Conservation (phyloP, 495 filamentous ascomycete genomes). For the Barbatosphaeria neglecta region DNA sequence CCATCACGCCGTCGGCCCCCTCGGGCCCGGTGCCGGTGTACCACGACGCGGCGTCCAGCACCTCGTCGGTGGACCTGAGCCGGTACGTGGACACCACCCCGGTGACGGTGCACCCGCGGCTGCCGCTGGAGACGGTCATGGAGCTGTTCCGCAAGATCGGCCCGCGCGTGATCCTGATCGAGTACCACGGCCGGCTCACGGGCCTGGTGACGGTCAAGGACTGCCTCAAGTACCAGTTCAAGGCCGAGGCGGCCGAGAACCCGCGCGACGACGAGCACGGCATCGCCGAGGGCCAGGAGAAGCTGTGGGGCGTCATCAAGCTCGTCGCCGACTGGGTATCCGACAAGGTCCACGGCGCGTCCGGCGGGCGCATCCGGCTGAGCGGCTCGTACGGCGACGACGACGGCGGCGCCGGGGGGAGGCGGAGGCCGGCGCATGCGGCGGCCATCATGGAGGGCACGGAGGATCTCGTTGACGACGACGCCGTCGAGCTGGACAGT, state of each 20-base stretch:
- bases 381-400: conserved; percentile 20
- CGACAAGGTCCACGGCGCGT: conserved; percentile 33
- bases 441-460: conserved; percentile 50
- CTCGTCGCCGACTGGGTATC: conserved; percentile 44
- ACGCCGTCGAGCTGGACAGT: conserved; percentile 50
- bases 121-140: conserved; percentile 95
- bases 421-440: neutral
- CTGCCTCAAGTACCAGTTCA: conserved; percentile 95
- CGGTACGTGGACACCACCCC: conserved; percentile 86
- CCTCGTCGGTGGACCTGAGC: conserved; percentile 67
- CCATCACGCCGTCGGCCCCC: conserved; percentile 48
- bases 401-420: conserved; percentile 3
- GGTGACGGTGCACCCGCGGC: conserved; percentile 78
- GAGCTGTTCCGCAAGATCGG: conserved; percentile 98
- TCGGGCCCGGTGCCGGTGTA: conserved; percentile 55
- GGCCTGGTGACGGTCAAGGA: conserved; percentile 95
- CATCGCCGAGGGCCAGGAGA: conserved; percentile 45
- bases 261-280: conserved; percentile 40
- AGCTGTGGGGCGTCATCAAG: conserved; percentile 55
- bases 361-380: conserved; percentile 37
- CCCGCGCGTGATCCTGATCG: conserved; percentile 84
- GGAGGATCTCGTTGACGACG: conserved; percentile 44
- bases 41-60: conserved; percentile 19
- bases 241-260: conserved; percentile 82
- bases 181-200: conserved; percentile 69